Percentiles rank a stretch among this genome's conserved stretches.
Conservation (phyloP, 495 filamentous ascomycete species). For the Neurospora terricola region DNA sequence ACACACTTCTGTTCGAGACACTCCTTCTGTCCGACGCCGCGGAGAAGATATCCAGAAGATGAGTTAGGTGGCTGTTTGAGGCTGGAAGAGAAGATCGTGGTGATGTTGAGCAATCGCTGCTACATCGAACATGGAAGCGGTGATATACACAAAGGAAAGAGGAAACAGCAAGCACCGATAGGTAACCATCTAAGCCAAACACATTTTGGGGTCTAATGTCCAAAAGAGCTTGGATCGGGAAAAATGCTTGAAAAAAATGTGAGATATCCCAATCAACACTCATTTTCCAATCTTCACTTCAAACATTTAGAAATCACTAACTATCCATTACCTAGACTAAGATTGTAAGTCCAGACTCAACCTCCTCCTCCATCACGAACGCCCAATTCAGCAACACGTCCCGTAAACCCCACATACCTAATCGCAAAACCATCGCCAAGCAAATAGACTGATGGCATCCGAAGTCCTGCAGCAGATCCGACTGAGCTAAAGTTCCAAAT, state of each 20-base stretch:
- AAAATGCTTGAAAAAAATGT: no score
- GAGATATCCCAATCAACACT: neutral
- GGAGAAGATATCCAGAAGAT: neutral
- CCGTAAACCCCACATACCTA: neutral
- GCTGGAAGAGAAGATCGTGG: neutral
- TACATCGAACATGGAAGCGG: neutral
- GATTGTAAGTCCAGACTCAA: neutral
- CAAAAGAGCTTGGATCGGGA: neutral
- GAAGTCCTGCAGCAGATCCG: neutral
- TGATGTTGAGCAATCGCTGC: neutral
- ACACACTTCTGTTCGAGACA: neutral
- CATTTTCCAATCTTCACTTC: neutral
- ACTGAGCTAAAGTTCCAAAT: neutral
- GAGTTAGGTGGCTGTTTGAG: neutral
- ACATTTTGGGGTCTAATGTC: neutral
- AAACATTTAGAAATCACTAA: neutral
- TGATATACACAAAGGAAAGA: neutral
- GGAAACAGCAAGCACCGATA: neutral
- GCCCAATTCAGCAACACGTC: neutral
- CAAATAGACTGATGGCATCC: neutral
- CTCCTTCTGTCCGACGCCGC: neutral
- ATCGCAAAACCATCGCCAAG: neutral
- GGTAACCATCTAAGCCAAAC: neutral
- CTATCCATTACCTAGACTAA: neutral
- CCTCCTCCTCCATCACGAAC: neutral